Conservation (phyloP, 2,329 filamentous ascomycete genomes). For the Elsinoe perseae region DNA sequence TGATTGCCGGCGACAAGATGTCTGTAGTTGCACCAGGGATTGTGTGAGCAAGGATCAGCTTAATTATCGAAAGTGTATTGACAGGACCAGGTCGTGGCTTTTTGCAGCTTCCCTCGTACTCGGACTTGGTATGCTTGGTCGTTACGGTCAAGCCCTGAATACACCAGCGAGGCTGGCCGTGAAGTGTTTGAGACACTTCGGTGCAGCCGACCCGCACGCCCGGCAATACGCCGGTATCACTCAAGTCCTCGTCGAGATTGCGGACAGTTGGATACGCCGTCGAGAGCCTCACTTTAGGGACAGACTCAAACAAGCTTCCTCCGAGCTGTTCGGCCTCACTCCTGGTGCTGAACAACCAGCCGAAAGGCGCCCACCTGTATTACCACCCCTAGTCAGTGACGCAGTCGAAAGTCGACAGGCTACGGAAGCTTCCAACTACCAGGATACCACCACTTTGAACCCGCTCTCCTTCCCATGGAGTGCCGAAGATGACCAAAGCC, state of each 20-base stretch:
- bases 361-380: background rate
- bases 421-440: constrained; percentile 18
- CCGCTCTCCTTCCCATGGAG: constrained; percentile 25
- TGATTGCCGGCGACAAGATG: constrained; percentile 20
- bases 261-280: constrained; percentile 20
- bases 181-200: constrained; percentile 24
- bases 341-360: background rate
- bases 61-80: background rate
- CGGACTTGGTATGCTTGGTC: constrained; percentile 24
- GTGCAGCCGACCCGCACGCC: constrained; percentile 24
- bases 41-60: background rate
- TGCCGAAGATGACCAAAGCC: constrained; percentile 23
- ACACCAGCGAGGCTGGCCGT: constrained; percentile 20
- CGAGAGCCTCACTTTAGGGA: constrained; percentile 21
- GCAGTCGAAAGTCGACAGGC: background rate
- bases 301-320: constrained; percentile 24
- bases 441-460: constrained; percentile 12
- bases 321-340: constrained; percentile 25
- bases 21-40: constrained; percentile 22
- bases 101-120: constrained; percentile 26
- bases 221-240: constrained; percentile 24
- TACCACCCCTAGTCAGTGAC: too few species aligned
- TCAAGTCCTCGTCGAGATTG: constrained; percentile 22
- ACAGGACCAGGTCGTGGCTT: constrained; percentile 23
- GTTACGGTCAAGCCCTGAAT: constrained; percentile 22